phyloP scores from a whole-genome alignment of 179 eudicot species.

The Drosera spatulata region DNA sequence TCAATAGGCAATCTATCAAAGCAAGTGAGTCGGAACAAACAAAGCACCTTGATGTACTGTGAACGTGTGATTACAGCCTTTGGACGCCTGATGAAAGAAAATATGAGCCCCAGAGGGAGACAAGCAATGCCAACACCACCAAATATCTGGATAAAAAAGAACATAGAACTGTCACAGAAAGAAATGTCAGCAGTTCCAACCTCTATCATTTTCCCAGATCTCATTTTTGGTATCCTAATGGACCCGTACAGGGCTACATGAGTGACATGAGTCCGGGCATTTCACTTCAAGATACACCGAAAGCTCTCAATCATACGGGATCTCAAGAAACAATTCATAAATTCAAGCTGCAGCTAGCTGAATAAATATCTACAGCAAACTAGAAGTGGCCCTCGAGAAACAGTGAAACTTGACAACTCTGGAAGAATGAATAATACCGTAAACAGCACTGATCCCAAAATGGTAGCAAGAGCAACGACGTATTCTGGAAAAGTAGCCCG shows the following conservation, averaged over 20 bases:
- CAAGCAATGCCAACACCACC: constrained; percentile 99
- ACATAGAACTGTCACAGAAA: neutral
- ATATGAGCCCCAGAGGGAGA: constrained; percentile 87
- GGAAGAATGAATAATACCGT: constrained; percentile 35
- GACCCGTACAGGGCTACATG: too few species aligned
- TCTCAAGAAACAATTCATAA: too few species aligned
- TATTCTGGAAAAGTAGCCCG: constrained; percentile 93
- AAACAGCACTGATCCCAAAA: constrained; percentile 95
- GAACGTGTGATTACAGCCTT: constrained; percentile 98
- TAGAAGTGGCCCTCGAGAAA: neutral
- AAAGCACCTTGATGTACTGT: constrained; percentile 89
- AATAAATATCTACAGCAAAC: neutral
- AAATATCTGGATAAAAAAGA: constrained; percentile 43
- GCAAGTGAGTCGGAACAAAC: neutral
- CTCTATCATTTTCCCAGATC: too few species aligned
- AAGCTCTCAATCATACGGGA: too few species aligned
- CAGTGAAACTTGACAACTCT: neutral
- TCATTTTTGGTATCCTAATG: too few species aligned
- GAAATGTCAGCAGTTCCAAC: too few species aligned
- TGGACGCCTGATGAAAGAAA: constrained; percentile 88
- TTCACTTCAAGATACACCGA: too few species aligned
- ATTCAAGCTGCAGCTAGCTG: too few species aligned
- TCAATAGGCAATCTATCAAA: neutral
- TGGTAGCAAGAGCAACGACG: constrained; percentile 93
- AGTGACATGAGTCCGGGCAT: too few species aligned